Conservation (phyloP, 495 filamentous ascomycete species). For the Neurospora sp. region DNA sequence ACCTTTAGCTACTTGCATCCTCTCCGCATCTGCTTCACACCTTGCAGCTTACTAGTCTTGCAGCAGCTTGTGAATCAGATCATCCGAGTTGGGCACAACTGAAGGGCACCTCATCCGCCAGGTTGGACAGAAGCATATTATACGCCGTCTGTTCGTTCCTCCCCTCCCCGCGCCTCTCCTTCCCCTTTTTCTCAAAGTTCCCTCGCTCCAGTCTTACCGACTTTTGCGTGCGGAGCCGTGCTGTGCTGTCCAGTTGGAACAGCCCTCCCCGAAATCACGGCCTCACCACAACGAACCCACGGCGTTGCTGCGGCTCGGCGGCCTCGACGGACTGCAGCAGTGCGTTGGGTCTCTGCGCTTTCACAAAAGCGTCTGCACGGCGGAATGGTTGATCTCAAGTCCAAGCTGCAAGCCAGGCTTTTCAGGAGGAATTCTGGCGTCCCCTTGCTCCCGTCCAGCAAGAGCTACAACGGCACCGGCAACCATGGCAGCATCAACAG, state of each 20-base stretch:
- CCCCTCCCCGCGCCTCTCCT: neutral
- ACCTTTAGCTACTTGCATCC: neutral
- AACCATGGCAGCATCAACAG: constrained; percentile 5
- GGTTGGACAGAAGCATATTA: neutral
- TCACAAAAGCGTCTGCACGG: neutral
- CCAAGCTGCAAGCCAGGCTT: constrained; percentile 38
- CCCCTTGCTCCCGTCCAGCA: constrained; percentile 21
- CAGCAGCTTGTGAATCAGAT: neutral
- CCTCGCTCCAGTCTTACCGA: neutral
- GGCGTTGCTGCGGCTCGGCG: neutral
- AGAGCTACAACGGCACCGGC: constrained; percentile 16
- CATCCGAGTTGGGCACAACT: neutral
- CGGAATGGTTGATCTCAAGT: constrained; percentile 37
- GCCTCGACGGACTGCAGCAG: neutral
- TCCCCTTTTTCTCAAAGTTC: neutral
- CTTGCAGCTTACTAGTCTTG: neutral
- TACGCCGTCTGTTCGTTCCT: neutral
- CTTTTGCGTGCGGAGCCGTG: neutral
- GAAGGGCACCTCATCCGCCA: neutral
- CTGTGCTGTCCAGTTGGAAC: neutral
- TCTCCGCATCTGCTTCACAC: neutral
- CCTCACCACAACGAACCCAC: neutral
- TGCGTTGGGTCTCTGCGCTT: neutral
- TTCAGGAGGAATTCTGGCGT: constrained; percentile 32
- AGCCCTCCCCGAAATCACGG: neutral